Percentiles rank a stretch among this genome's conserved stretches.
These are phyloP conservation scores for Rhynchospora tenuis DNA, from an alignment of 176 grass and related monocot genomes.

Conservation along the genomic window DNA sequence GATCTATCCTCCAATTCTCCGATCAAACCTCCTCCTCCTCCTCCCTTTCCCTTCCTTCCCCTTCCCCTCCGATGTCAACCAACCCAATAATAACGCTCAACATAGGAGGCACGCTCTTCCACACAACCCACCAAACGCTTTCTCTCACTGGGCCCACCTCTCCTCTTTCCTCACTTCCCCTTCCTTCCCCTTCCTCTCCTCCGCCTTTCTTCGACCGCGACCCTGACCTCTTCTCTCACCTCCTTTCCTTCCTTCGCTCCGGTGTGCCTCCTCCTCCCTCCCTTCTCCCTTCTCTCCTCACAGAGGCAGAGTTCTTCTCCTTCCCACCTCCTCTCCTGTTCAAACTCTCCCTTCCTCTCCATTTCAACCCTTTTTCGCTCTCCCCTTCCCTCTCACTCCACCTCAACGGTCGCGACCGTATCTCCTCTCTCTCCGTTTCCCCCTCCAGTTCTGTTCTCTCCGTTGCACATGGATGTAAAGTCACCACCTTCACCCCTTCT, in stretches of 20 bases:
- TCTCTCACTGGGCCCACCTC: conserved; percentile 55
- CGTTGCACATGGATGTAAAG: conserved; percentile 53
- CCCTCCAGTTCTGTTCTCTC: conserved; percentile 29
- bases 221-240: conserved; percentile 51
- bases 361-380: conserved; percentile 45
- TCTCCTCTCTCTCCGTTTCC: conserved; percentile 32
- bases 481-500: conserved; percentile 49
- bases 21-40: neutral
- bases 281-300: conserved; percentile 32
- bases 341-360: conserved; percentile 23
- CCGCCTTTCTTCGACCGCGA: conserved; percentile 70
- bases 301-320: conserved; percentile 51
- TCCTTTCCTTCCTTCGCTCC: conserved; percentile 74
- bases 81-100: conserved; percentile 51
- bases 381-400: conserved; percentile 32
- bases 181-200: conserved; percentile 19
- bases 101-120: conserved; percentile 78
- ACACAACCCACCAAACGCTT: conserved; percentile 57
- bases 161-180: conserved; percentile 33
- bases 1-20: neutral
- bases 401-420: conserved; percentile 34
- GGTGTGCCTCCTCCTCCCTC: conserved; percentile 24
- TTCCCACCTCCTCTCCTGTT: conserved; percentile 36
- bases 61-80: neutral
- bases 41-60: neutral